Conservation (phyloP, 805 yeast species). For the Danielia oregonensis region DNA sequence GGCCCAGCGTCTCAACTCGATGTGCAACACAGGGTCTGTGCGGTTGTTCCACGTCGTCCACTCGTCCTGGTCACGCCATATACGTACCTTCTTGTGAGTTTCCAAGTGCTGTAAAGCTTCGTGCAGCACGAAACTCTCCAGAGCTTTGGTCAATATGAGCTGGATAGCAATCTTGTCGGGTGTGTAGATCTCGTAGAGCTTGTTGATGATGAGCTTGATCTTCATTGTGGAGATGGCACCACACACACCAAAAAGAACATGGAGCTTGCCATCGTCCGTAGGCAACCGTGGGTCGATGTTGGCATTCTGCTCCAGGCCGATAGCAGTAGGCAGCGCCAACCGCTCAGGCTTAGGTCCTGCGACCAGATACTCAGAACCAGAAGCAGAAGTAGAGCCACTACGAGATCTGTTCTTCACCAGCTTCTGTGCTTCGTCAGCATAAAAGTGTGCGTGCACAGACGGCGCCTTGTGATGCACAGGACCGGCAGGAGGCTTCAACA, state of each 20-base stretch:
- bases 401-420: conserved; percentile 38
- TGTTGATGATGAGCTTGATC: conserved; percentile 49
- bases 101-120: conserved; percentile 41
- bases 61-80: conserved; percentile 59
- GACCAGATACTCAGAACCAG: conserved; percentile 22
- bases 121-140: conserved; percentile 48
- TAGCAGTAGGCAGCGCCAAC: conserved; percentile 14
- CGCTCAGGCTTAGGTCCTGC: conserved; percentile 12
- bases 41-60: conserved; percentile 75
- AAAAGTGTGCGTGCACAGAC: conserved; percentile 77
- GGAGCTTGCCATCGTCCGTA: conserved; percentile 55
- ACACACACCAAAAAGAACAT: conserved; percentile 55
- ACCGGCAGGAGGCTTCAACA: conserved; percentile 27
- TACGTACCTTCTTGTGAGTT: conserved; percentile 39
- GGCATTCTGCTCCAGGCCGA: conserved; percentile 34
- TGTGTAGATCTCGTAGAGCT: conserved; percentile 49
- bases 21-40: conserved; percentile 89
- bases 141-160: conserved; percentile 49
- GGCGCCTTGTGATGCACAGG: conserved; percentile 49
- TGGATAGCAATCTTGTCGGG: conserved; percentile 51
- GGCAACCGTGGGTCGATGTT: conserved; percentile 63
- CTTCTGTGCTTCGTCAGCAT: conserved; percentile 63
- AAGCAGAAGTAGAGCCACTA: conserved; percentile 34
- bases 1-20: conserved; percentile 95
- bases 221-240: conserved; percentile 53